phyloP scores from a whole-genome alignment of 176 grass and related monocot genomes.

The Avena sativa region DNA sequence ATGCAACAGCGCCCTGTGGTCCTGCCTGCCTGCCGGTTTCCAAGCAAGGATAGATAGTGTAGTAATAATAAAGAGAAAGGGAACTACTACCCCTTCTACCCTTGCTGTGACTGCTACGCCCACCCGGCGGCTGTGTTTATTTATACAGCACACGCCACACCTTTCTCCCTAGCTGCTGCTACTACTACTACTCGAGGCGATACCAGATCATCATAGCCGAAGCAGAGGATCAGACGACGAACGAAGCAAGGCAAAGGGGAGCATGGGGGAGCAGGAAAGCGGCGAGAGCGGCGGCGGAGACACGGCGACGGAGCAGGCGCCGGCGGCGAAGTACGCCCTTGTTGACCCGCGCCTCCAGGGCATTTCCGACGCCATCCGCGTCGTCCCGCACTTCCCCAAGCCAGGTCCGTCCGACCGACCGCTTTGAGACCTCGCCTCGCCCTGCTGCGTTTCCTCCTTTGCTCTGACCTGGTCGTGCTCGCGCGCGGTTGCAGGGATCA shows the following conservation, averaged over 20 bases:
- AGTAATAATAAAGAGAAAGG: not conserved
- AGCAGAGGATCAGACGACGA: not conserved
- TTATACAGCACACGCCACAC: slow-evolving; percentile 30
- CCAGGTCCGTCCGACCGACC: slow-evolving; percentile 52
- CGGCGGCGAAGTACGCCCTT: slow-evolving; percentile 35
- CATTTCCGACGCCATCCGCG: slow-evolving; percentile 85
- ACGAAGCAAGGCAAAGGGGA: not conserved
- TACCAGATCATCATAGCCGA: not conserved
- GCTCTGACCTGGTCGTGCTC: not conserved
- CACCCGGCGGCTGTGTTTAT: slow-evolving; percentile 35
- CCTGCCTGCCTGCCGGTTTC: too few relatives aligned
- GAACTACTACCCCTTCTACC: not conserved
- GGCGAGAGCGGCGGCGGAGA: not conserved
- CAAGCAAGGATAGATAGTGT: too few relatives aligned
- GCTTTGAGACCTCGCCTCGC: not conserved
- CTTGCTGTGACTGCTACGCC: slow-evolving; percentile 25
- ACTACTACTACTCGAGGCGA: slow-evolving; percentile 31
- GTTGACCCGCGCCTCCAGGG: slow-evolving; percentile 76
- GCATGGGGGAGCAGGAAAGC: slow-evolving; percentile 56
- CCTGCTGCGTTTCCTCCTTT: too few relatives aligned
- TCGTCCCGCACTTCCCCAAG: slow-evolving; percentile 96
- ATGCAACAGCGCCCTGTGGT: too few relatives aligned
- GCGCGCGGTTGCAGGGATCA: slow-evolving; percentile 66
- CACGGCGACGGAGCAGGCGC: slow-evolving; percentile 6
- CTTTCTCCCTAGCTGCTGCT: slow-evolving; percentile 8